These are phyloP conservation scores for Russula sp. DNA, from an alignment of 768 basidiomycete species.

Conservation along the genomic window DNA sequence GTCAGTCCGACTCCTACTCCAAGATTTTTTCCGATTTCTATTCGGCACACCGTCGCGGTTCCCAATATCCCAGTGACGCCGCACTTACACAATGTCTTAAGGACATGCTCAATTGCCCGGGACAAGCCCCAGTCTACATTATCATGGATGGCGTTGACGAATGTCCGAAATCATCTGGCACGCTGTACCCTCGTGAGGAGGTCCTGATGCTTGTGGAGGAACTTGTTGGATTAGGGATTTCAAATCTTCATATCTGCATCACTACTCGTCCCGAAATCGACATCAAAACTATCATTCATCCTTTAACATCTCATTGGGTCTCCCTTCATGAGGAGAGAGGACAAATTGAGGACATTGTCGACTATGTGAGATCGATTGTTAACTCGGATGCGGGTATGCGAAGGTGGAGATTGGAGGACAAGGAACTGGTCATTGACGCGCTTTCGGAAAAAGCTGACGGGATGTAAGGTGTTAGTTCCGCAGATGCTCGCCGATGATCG, in stretches of 20 bases:
- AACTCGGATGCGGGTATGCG: not conserved
- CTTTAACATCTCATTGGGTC: not conserved
- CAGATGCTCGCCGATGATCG: not conserved
- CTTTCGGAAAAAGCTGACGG: not conserved
- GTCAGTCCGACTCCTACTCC: not conserved
- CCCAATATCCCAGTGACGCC: not conserved
- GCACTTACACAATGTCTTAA: not conserved
- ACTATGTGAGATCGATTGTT: not conserved
- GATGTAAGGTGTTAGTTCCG: not conserved
- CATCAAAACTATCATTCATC: not conserved
- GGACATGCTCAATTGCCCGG: not conserved
- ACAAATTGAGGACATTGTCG: not conserved
- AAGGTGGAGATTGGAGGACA: not conserved
- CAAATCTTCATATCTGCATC: not conserved
- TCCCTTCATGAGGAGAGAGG: not conserved
- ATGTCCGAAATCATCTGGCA: not conserved
- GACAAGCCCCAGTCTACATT: not conserved
- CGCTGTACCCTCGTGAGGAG: not conserved
- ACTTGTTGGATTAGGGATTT: not conserved
- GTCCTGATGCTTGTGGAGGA: not conserved
- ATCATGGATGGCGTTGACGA: not conserved
- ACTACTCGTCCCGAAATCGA: constrained; percentile 2
- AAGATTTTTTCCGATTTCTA: not conserved
- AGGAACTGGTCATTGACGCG: not conserved
- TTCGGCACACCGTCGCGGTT: not conserved